phyloP scores from a whole-genome alignment of 495 filamentous ascomycete species.

The Xylaria longipes region DNA sequence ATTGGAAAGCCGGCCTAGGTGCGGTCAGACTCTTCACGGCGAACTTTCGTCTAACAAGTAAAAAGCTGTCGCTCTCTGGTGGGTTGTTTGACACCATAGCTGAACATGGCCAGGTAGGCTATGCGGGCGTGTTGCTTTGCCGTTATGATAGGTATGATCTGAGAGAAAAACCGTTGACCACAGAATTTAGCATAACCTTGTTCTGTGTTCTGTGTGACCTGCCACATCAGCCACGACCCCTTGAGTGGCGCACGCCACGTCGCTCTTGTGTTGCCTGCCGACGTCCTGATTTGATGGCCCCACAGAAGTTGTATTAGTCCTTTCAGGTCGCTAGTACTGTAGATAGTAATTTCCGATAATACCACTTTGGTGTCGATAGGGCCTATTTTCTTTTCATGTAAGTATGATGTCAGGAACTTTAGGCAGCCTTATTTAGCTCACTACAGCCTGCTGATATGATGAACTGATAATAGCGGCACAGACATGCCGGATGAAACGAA shows the following conservation, averaged over 20 bases:
- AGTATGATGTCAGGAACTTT: background rate
- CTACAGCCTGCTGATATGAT: background rate
- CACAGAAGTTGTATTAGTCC: background rate
- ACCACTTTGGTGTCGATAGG: background rate
- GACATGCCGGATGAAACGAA: background rate
- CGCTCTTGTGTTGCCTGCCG: background rate
- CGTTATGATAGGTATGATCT: background rate
- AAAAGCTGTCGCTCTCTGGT: background rate
- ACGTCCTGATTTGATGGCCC: background rate
- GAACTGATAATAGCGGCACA: conserved; percentile 12
- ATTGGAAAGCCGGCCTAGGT: background rate
- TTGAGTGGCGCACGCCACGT: background rate
- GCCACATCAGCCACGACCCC: conserved; percentile 3
- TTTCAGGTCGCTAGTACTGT: background rate
- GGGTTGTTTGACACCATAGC: background rate
- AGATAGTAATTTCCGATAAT: conserved; percentile 17
- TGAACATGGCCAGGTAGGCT: background rate
- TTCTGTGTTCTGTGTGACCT: background rate
- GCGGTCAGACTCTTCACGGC: background rate
- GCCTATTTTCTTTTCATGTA: background rate
- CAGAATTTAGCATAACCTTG: background rate
- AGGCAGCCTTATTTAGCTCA: background rate
- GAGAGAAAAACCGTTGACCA: background rate
- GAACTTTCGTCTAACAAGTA: background rate
- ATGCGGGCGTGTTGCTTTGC: background rate